Base-by-base conservation (phyloP, 805 yeast genomes). In the Novakomyces olei region DNA sequence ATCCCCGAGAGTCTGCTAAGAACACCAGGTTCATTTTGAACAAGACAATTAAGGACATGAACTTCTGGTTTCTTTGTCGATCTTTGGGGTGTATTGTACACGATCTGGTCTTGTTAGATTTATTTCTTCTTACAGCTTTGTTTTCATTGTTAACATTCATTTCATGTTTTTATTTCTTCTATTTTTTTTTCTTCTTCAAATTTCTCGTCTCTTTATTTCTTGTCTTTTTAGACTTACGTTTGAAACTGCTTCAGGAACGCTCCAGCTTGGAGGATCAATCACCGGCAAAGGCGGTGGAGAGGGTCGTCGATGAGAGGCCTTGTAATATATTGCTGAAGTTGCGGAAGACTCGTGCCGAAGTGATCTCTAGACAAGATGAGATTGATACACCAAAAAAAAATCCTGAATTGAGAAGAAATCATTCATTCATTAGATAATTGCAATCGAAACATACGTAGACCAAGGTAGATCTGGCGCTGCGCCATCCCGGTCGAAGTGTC, bases 1-100 rank as follows among this genome's bases (percentile, higher is more conserved):
- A 92, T 81, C 35, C 95, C 94, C 5, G 95, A 76, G 27, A 88
- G 78, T 35, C 85, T 69, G 23, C 92, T 74, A 46, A 88, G 61
- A 29, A 88, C 98, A 64, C 98, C 98, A 5, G 98, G 96, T 58
- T 88, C 98, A 55, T 88, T 85, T 58, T 88, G 96, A 12, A 88
- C 98, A 50, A 88, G 65, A 60, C 98, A 88, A 65, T 85, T 88
- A 51, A 88, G 64, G 29, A 88, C 91, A 46, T 88, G 98, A 47
- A 77, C 77, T 43, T 75, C 72, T 44, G 65, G 61, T 27, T 81
- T 78, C 25, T 73, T 68, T 16, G 58, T 49, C 29, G 38, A 51
- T 15, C 56, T 48, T 9, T 61, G 64, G 32, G 67, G 98, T 67
- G 93, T 79, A 53, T 88, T 96, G 57, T 83, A 85, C 41, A 88